Evolutionary conservation across 1,284 basidiomycete species (phyloP).

Genomic region (Leccinum pachyderme): DNA sequence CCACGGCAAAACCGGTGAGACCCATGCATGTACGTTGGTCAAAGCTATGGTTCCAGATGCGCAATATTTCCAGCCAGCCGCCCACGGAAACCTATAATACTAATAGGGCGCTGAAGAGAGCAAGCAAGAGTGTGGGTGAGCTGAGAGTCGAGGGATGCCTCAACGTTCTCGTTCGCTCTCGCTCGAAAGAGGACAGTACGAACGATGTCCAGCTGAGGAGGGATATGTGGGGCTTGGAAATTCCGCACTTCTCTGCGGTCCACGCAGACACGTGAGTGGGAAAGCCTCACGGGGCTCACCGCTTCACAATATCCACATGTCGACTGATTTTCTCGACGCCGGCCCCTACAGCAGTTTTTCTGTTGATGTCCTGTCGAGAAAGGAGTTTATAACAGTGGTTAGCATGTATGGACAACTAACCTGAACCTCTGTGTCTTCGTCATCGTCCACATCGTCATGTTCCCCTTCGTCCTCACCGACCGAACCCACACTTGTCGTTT

Average conservation of each 20-base stretch:
- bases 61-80: neutral
- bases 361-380: conserved; percentile 28
- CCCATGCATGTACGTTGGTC: neutral
- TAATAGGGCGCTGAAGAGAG: neutral
- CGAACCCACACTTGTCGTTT: conserved; percentile 9
- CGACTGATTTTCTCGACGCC: conserved; percentile 72
- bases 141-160: neutral
- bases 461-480: conserved; percentile 22
- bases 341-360: conserved; percentile 51
- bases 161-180: neutral
- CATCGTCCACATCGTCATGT: conserved; percentile 35
- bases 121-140: neutral
- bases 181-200: neutral
- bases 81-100: neutral
- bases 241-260: conserved; percentile 9
- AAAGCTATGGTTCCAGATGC: neutral
- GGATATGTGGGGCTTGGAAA: conserved; percentile 2
- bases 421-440: conserved; percentile 41
- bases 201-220: neutral
- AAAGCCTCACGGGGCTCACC: conserved; percentile 11
- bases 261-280: neutral
- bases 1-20: neutral
- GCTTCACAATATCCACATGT: conserved; percentile 37
- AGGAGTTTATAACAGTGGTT: conserved; percentile 3
- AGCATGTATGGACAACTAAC: conserved; percentile 24